Evolutionary conservation across 371 early-diverging fungal genomes (phyloP).

Genomic region (Chytridium lagenaria): DNA sequence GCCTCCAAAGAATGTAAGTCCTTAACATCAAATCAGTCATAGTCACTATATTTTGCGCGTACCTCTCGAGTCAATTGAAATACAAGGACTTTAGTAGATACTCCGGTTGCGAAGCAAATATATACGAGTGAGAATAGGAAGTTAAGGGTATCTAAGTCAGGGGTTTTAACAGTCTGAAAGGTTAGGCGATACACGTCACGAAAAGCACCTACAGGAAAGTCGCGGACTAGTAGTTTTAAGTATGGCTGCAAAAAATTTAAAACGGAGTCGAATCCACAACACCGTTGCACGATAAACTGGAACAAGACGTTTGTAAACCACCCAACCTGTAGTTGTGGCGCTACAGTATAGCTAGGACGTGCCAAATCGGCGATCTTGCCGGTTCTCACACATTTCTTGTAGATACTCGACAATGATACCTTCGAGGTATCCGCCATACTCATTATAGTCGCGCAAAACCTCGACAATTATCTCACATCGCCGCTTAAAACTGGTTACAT

Average conservation of each 20-base stretch:
- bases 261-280: not conserved
- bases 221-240: not conserved
- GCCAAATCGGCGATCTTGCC: not conserved
- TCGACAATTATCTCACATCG: constrained; percentile 26
- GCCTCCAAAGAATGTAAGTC: not conserved
- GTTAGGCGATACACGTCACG: not conserved
- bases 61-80: not conserved
- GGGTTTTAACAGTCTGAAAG: not conserved
- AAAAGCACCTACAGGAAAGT: not conserved
- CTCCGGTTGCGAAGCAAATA: not conserved
- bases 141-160: not conserved
- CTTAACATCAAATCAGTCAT: not conserved
- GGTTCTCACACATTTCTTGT: not conserved
- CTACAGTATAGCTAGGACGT: not conserved
- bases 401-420: constrained; percentile 10
- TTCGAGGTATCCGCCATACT: constrained; percentile 30
- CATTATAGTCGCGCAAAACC: constrained; percentile 32
- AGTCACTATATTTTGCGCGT: not conserved
- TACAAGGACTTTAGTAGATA: not conserved
- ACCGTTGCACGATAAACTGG: not conserved
- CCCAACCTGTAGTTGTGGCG: not conserved
- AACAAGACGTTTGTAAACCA: not conserved
- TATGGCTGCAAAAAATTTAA: not conserved
- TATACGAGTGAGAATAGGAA: not conserved
- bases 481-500: constrained; percentile 7